Percentiles rank a stretch among this genome's conserved stretches.
These are phyloP conservation scores for Crataegus laevigata DNA, from an alignment of 306 rosid genomes.

Conservation along the genomic window DNA sequence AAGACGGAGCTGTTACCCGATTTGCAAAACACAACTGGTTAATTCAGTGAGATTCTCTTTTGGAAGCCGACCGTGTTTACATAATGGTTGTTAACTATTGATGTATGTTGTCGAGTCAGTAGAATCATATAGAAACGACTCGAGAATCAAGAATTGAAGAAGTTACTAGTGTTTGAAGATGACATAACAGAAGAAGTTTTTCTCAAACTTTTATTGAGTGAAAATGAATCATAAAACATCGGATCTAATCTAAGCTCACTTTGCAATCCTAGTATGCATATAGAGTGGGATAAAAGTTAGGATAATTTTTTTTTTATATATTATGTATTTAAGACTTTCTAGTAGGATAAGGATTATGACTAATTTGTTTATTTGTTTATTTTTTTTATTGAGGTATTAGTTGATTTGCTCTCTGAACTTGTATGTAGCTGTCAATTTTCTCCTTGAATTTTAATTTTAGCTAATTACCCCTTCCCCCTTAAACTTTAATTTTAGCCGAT, in stretches of 20 bases:
- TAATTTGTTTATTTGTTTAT: no score
- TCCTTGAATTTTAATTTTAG: no score
- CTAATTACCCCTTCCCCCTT: no score
- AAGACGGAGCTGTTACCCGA: not conserved
- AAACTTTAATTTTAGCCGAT: no score
- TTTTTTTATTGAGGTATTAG: no score
- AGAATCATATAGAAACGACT: not conserved
- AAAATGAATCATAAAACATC: not conserved
- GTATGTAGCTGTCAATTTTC: no score
- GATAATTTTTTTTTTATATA: no score
- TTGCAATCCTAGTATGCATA: no score
- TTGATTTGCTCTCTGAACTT: no score
- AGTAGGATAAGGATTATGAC: not conserved
- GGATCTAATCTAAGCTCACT: not conserved
- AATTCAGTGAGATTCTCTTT: not conserved
- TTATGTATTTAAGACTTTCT: not conserved
- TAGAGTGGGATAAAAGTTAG: not conserved
- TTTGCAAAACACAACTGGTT: not conserved
- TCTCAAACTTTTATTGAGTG: not conserved
- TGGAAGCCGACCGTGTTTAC: not conserved
- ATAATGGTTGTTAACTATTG: not conserved
- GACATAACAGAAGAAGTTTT: not conserved
- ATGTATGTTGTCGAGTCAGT: not conserved
- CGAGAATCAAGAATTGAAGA: not conserved
- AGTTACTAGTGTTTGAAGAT: not conserved